Conservation (phyloP, 495 filamentous ascomycete species). For the Neurospora cerealis region DNA sequence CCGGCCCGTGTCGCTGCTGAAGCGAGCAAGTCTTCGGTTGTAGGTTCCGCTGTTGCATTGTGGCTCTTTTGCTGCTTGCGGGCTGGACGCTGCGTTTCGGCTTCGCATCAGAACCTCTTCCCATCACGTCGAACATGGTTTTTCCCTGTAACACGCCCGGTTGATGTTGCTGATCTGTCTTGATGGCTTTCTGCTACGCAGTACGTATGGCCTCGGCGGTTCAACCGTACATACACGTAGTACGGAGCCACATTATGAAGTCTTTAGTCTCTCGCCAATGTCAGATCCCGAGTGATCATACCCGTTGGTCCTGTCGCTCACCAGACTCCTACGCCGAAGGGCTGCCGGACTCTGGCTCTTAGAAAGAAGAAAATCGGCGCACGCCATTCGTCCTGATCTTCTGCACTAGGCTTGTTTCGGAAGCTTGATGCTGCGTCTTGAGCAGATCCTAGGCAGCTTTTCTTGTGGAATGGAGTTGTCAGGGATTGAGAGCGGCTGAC, state of each 20-base stretch:
- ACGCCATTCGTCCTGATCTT: neutral
- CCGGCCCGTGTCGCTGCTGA: neutral
- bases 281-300: neutral
- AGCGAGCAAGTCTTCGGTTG: neutral
- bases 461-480: slow-evolving; percentile 5
- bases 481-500: slow-evolving; percentile 9
- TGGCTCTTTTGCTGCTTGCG: neutral
- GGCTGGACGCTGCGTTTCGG: neutral
- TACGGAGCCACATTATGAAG: neutral
- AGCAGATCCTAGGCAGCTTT: slow-evolving; percentile 2
- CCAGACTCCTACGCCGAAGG: neutral
- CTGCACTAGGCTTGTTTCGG: slow-evolving; percentile 12
- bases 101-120: neutral
- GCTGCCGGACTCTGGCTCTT: neutral
- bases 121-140: neutral
- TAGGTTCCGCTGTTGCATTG: neutral
- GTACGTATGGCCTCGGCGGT: neutral
- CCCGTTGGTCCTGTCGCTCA: neutral
- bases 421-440: slow-evolving; percentile 11
- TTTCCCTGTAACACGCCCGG: neutral
- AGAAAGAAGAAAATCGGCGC: neutral
- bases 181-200: neutral
- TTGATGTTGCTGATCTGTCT: neutral
- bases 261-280: neutral
- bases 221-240: neutral